Conservation (phyloP, 768 basidiomycete species). For the Phylloporus rhodoxanthus region DNA sequence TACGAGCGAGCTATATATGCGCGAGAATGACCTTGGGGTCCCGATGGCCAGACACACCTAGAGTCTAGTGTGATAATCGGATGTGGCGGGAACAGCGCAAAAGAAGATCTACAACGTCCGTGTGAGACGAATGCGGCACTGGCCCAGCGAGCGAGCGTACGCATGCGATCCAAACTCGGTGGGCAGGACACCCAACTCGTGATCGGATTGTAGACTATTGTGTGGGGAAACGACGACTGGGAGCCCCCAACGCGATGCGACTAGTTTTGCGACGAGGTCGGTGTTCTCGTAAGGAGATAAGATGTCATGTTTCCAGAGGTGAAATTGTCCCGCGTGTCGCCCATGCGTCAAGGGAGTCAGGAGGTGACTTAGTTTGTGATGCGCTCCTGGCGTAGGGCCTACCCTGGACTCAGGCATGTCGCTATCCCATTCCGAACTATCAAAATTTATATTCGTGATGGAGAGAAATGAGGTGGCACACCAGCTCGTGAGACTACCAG, state of each 20-base stretch:
- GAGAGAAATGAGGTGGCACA: slow-evolving; percentile 5
- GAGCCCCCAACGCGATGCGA: not conserved
- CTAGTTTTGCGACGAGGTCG: slow-evolving; percentile 18
- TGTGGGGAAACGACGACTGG: not conserved
- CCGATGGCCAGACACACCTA: slow-evolving; percentile 15
- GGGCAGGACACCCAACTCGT: slow-evolving; percentile 13
- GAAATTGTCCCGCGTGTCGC: slow-evolving; percentile 11
- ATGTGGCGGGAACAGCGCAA: slow-evolving; percentile 15
- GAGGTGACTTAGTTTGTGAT: slow-evolving; percentile 21
- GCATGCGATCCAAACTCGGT: slow-evolving; percentile 18
- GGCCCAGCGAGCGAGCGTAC: slow-evolving; percentile 17
- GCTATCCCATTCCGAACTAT: not conserved
- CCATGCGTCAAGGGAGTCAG: too few species aligned
- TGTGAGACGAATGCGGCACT: not conserved
- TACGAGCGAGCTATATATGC: slow-evolving; percentile 18
- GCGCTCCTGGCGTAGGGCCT: not conserved
- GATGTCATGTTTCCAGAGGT: slow-evolving; percentile 32
- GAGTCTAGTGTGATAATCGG: slow-evolving; percentile 30
- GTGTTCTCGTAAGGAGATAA: slow-evolving; percentile 24
- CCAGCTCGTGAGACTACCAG: slow-evolving; percentile 11
- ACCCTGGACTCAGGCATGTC: slow-evolving; percentile 4
- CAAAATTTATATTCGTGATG: not conserved
- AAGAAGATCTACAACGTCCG: slow-evolving; percentile 13
- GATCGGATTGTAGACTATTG: slow-evolving; percentile 6
- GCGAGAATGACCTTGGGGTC: slow-evolving; percentile 6